phyloP scores from a whole-genome alignment of 2,329 filamentous ascomycete species.

The Trichoderma harzianum region DNA sequence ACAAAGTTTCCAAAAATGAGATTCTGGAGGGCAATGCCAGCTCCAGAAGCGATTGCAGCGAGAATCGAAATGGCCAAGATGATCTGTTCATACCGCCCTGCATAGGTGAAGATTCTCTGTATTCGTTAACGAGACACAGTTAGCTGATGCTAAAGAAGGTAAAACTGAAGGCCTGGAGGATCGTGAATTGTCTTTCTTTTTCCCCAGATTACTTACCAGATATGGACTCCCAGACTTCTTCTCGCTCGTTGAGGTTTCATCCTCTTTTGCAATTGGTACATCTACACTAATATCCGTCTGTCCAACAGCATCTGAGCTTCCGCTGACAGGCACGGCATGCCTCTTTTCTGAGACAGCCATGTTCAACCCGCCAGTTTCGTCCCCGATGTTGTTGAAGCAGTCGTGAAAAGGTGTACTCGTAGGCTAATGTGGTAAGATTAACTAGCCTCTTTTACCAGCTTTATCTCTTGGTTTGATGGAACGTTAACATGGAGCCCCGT shows the following conservation, averaged over 20 bases:
- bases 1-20: conserved; percentile 40
- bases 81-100: neutral
- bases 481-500: neutral
- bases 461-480: neutral
- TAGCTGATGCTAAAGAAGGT: neutral
- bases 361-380: neutral
- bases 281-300: neutral
- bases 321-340: neutral
- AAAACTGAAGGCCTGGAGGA: neutral
- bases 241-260: neutral
- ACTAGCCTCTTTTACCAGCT: neutral
- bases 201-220: neutral
- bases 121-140: neutral
- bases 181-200: neutral
- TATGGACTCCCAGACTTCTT: conserved; percentile 2
- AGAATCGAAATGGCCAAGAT: conserved; percentile 21
- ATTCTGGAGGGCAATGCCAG: conserved; percentile 37
- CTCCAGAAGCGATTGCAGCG: conserved; percentile 36
- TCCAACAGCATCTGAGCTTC: neutral
- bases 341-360: neutral
- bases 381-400: neutral
- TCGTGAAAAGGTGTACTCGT: neutral
- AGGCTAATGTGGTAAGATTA: neutral
- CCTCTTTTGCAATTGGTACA: neutral
- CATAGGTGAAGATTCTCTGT: conserved; percentile 10